phyloP scores from a whole-genome alignment of 495 filamentous ascomycete species.

The Trichoderma gamsii region DNA sequence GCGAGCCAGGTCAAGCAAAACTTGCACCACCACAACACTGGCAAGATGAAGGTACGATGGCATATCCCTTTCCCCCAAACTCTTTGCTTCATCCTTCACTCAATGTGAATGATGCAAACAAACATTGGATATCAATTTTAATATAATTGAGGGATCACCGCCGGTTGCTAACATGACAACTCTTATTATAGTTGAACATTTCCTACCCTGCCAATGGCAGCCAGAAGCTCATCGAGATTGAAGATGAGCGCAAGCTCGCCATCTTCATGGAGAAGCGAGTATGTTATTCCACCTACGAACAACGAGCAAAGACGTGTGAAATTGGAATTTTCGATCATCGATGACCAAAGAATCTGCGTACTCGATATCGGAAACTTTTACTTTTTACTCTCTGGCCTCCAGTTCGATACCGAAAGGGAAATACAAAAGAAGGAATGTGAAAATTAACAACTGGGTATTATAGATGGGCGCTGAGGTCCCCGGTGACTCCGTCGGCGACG shows the following conservation, averaged over 20 bases:
- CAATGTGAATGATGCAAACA: not conserved
- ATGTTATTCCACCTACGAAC: slow-evolving; percentile 9
- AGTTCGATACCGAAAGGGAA: not conserved
- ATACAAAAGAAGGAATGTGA: slow-evolving; percentile 12
- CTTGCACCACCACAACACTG: slow-evolving; percentile 17
- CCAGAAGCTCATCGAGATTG: slow-evolving; percentile 96
- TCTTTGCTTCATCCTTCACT: not conserved
- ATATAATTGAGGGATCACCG: not conserved
- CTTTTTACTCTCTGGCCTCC: not conserved
- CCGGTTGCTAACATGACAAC: slow-evolving; percentile 7
- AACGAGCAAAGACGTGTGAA: not conserved
- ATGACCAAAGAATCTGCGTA: slow-evolving; percentile 18
- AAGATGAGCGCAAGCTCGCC: slow-evolving; percentile 82
- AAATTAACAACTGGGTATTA: slow-evolving; percentile 18
- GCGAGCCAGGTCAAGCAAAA: slow-evolving; percentile 14
- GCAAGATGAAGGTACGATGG: slow-evolving; percentile 20
- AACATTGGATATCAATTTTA: not conserved
- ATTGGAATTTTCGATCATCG: not conserved
- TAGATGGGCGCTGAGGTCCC: slow-evolving; percentile 95
- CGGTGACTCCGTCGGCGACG: slow-evolving; percentile 89
- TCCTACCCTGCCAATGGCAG: slow-evolving; percentile 97
- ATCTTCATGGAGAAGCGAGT: slow-evolving; percentile 52
- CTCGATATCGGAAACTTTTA: slow-evolving; percentile 18
- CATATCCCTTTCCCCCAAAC: too few species aligned
- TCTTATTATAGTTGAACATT: slow-evolving; percentile 81